Percentiles rank a stretch among this genome's conserved stretches.
These are phyloP conservation scores for Platanus orientalis DNA, from an alignment of 164 flowering plant species.

Conservation along the genomic window DNA sequence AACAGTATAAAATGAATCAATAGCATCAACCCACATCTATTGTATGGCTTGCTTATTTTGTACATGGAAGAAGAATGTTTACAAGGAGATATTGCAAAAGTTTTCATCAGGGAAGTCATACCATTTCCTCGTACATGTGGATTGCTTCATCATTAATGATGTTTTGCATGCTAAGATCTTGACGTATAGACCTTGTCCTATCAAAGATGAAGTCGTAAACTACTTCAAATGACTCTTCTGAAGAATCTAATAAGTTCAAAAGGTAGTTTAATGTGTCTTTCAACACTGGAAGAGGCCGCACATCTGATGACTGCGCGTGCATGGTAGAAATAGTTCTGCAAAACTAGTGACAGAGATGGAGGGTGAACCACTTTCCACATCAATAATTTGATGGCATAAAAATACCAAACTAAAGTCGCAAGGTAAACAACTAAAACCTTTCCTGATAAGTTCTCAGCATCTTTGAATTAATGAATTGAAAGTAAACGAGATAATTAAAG, in stretches of 20 bases:
- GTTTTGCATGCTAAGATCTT: conserved; percentile 87
- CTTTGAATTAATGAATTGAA: too few relatives aligned
- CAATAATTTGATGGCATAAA: neutral
- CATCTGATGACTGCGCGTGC: conserved; percentile 50
- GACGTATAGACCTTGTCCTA: conserved; percentile 86
- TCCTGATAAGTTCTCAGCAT: too few relatives aligned
- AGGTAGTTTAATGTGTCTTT: conserved; percentile 62
- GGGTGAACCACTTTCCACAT: conserved; percentile 9
- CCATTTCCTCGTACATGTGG: conserved; percentile 73
- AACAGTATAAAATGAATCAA: neutral
- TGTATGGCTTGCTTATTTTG: neutral
- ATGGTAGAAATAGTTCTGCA: conserved; percentile 74
- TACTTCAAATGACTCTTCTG: conserved; percentile 63
- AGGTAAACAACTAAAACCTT: too few relatives aligned
- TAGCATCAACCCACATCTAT: neutral
- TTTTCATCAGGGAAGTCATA: conserved; percentile 22
- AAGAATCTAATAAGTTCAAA: conserved; percentile 44
- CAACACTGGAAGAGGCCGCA: conserved; percentile 75
- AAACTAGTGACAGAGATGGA: conserved; percentile 45
- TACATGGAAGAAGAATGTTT: neutral
- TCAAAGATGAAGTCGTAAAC: conserved; percentile 87
- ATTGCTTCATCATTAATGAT: conserved; percentile 44
- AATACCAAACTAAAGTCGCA: too few relatives aligned
- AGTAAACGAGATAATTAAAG: too few relatives aligned
- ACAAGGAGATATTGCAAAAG: neutral